A percentile compares a stretch with the other conserved stretches of the same genome.
Evolutionary conservation across 2,329 filamentous ascomycete genomes (phyloP).

Genomic region (Xylaria hypoxylon): DNA sequence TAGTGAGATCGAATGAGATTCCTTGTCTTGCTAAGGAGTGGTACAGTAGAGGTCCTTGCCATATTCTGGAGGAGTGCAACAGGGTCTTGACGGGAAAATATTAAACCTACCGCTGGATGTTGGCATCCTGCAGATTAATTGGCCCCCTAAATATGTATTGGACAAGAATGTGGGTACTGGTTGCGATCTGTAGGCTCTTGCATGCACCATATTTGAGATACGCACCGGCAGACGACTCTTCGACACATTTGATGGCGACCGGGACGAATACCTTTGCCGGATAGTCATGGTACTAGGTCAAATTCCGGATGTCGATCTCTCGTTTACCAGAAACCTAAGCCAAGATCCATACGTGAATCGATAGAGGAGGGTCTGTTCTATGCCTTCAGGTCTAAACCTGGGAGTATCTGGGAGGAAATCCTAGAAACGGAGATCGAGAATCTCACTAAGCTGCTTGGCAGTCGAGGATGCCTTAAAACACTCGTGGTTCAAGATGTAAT

Average conservation of each 20-base stretch:
- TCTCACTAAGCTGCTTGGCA: not conserved
- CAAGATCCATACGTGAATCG: not conserved
- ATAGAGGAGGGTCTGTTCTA: not conserved
- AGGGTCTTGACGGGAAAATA: too few relatives aligned
- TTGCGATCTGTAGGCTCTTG: not conserved
- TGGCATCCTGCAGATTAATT: not conserved
- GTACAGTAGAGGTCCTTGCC: too few relatives aligned
- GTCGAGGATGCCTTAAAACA: too few relatives aligned
- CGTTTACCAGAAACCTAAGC: not conserved
- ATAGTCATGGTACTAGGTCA: not conserved
- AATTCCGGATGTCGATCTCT: not conserved
- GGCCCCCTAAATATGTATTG: not conserved
- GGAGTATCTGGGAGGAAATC: not conserved
- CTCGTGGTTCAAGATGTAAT: too few relatives aligned
- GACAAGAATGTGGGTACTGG: not conserved
- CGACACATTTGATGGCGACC: not conserved
- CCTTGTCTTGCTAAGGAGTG: too few relatives aligned
- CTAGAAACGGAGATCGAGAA: not conserved
- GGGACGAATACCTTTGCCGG: not conserved
- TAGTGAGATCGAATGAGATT: too few relatives aligned
- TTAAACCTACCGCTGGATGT: not conserved
- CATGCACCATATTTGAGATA: constrained; percentile 1
- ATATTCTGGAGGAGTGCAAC: too few relatives aligned
- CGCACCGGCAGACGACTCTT: not conserved
- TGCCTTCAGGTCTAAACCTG: not conserved